phyloP scores from a whole-genome alignment of 2,329 filamentous ascomycete species.

The Neofusicoccum sp. region DNA sequence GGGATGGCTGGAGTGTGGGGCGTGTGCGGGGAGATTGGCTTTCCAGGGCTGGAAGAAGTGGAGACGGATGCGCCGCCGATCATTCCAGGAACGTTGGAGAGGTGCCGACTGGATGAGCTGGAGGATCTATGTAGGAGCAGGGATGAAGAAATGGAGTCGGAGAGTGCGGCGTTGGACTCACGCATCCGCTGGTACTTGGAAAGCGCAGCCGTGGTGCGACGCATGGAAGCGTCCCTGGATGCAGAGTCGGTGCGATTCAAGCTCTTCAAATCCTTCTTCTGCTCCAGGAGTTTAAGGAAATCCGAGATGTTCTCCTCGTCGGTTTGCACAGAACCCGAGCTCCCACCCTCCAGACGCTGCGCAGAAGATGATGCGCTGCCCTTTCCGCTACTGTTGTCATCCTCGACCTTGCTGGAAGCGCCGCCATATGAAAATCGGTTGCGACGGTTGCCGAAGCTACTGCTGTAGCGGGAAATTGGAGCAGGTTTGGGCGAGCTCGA shows the following conservation, averaged over 20 bases:
- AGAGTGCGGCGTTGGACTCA: constrained; percentile 83
- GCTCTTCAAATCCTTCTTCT: constrained; percentile 79
- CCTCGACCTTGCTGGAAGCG: constrained; percentile 62
- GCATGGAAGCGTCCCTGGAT: constrained; percentile 65
- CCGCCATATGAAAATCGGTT: constrained; percentile 75
- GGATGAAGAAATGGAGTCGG: constrained; percentile 91
- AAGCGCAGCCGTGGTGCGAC: constrained; percentile 74
- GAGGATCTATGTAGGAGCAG: constrained; percentile 80
- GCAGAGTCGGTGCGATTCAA: constrained; percentile 65
- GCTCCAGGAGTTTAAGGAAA: constrained; percentile 85
- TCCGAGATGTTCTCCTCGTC: constrained; percentile 94
- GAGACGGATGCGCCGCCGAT: constrained; percentile 69
- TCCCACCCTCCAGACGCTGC: constrained; percentile 52
- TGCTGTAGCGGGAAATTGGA: constrained; percentile 81
- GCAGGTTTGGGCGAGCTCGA: constrained; percentile 77
- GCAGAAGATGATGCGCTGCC: constrained; percentile 69
- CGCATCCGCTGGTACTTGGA: constrained; percentile 85
- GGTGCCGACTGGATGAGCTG: constrained; percentile 71
- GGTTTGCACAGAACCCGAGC: constrained; percentile 64
- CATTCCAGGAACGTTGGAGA: constrained; percentile 63
- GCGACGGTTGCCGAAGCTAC: constrained; percentile 86
- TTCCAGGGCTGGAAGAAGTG: constrained; percentile 81
- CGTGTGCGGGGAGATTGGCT: constrained; percentile 84
- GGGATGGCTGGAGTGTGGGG: constrained; percentile 92
- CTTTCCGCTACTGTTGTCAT: constrained; percentile 81